Evolutionary conservation across 2,329 filamentous ascomycete species (phyloP).

Genomic region (Parafenestella ontariensis): DNA sequence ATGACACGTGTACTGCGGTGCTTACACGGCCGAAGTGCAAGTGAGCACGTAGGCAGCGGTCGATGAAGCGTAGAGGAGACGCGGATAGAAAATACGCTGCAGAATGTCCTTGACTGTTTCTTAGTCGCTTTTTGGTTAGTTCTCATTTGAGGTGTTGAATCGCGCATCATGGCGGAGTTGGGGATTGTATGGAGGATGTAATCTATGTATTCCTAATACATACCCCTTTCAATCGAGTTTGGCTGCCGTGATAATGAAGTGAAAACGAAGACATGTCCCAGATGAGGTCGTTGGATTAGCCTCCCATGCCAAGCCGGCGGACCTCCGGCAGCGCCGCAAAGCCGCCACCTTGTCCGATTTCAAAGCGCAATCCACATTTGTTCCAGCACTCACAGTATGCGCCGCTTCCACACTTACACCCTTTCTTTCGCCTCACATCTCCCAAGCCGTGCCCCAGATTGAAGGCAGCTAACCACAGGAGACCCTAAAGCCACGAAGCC

Average conservation of each 20-base stretch:
- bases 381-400: conserved; percentile 22
- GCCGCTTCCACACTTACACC: background rate
- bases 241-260: too few relatives aligned
- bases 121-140: conserved; percentile 6
- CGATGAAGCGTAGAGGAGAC: background rate
- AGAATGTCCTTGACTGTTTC: background rate
- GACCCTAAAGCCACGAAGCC: too few relatives aligned
- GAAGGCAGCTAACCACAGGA: too few relatives aligned
- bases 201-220: conserved; percentile 18
- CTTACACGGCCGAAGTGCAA: conserved; percentile 28
- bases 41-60: conserved; percentile 3
- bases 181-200: conserved; percentile 20
- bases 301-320: conserved; percentile 13
- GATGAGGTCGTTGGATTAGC: conserved; percentile 15
- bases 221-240: conserved; percentile 4
- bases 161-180: conserved; percentile 12
- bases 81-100: background rate
- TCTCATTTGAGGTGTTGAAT: background rate
- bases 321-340: conserved; percentile 35
- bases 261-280: too few relatives aligned
- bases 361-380: conserved; percentile 40
- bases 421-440: background rate
- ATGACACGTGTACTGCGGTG: conserved; percentile 30
- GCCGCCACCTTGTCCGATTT: conserved; percentile 41
- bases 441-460: conserved; percentile 25